Conservation (phyloP, 352 stramenopile species). For the Peronospora farinosa region DNA sequence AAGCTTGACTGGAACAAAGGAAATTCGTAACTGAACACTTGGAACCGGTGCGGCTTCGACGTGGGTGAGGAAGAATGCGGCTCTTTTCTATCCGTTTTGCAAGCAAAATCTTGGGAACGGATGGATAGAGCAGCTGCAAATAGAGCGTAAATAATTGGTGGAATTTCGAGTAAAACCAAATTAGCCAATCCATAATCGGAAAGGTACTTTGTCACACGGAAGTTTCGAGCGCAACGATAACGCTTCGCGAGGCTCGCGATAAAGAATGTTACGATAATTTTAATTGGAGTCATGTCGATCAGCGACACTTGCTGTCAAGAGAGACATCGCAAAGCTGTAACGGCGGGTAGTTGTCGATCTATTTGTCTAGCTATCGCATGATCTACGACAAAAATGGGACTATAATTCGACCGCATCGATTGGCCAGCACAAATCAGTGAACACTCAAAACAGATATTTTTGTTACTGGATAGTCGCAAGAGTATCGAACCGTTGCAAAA, state of each 20-base stretch:
- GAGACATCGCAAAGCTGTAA: not conserved
- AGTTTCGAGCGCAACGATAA: not conserved
- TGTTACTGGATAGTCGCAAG: not conserved
- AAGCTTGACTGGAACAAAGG: constrained; percentile 5
- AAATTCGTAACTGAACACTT: constrained; percentile 22
- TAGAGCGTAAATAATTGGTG: too few relatives aligned
- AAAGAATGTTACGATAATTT: not conserved
- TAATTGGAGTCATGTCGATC: not conserved
- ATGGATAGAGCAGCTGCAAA: too few relatives aligned
- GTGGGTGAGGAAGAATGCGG: not conserved
- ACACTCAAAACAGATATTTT: not conserved
- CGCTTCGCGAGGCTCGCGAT: not conserved
- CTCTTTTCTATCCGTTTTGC: not conserved
- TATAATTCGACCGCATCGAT: constrained; percentile 1
- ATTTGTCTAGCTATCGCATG: not conserved
- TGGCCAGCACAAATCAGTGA: constrained; percentile 21
- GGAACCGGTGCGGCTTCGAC: too few relatives aligned
- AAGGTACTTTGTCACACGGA: not conserved
- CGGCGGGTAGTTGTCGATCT: too few relatives aligned
- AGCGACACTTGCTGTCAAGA: not conserved
- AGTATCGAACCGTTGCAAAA: not conserved
- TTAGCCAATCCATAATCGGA: not conserved
- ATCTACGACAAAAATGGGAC: constrained; percentile 3
- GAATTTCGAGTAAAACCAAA: not conserved
- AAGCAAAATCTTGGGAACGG: not conserved